Evolutionary conservation across 2,329 filamentous ascomycete genomes (phyloP).

Genomic region (Beauveria sp.): DNA sequence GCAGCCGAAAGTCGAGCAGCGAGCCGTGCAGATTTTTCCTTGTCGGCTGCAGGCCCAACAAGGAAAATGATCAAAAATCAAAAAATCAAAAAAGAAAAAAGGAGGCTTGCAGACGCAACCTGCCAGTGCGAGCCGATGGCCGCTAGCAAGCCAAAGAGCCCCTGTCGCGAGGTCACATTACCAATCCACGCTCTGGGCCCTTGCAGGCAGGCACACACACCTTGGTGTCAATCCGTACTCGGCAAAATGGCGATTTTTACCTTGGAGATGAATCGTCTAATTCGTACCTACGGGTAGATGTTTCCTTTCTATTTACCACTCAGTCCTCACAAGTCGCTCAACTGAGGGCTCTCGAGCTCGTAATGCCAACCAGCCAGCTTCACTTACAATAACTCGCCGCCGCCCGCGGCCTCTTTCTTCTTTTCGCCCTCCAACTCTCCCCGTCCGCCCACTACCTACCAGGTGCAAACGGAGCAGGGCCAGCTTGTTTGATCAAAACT

Average conservation of each 20-base stretch:
- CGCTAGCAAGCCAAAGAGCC: background rate
- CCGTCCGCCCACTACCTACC: background rate
- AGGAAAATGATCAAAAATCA: background rate
- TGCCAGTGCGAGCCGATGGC: slow-evolving; percentile 1
- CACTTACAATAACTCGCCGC: background rate
- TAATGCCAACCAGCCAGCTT: too few species aligned
- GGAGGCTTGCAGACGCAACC: slow-evolving; percentile 3
- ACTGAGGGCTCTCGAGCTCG: too few species aligned
- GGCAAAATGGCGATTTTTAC: too few species aligned
- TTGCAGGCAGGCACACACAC: background rate
- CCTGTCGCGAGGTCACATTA: slow-evolving; percentile 8
- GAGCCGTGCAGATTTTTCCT: background rate
- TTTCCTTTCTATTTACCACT: too few species aligned
- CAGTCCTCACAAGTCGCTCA: too few species aligned
- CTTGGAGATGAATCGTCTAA: too few species aligned
- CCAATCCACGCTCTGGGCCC: background rate
- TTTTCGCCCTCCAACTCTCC: background rate
- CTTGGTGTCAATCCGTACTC: too few species aligned
- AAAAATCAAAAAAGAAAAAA: background rate
- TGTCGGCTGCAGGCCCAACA: background rate
- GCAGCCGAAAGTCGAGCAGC: background rate
- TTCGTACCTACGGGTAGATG: too few species aligned
- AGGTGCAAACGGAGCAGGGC: background rate
- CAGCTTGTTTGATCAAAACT: background rate
- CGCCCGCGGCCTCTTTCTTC: background rate